Conservation (phyloP, 176 grass and related monocot species). For the Tuctoria greenei region DNA sequence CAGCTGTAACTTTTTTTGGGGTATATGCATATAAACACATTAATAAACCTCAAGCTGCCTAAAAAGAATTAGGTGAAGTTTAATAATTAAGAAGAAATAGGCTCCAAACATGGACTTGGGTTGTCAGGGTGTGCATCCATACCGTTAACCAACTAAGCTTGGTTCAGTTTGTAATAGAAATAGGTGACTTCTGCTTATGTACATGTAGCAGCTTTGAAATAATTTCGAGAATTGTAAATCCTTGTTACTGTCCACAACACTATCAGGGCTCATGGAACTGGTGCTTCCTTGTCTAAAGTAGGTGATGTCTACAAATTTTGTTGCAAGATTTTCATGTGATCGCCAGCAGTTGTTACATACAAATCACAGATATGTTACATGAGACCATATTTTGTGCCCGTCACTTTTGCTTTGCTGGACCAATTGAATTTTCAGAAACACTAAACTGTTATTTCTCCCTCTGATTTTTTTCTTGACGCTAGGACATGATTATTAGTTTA, state of each 20-base stretch:
- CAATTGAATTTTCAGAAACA: not conserved
- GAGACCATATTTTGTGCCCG: not conserved
- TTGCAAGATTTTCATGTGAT: not conserved
- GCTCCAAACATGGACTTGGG: not conserved
- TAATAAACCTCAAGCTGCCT: not conserved
- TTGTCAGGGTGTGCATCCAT: not conserved
- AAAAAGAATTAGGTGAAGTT: not conserved
- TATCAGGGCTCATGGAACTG: not conserved
- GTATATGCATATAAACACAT: not conserved
- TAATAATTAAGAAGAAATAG: not conserved
- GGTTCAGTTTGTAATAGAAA: not conserved
- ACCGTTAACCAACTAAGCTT: not conserved
- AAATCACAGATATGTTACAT: not conserved
- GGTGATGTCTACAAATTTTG: not conserved
- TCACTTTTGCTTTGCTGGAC: not conserved
- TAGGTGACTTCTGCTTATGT: not conserved
- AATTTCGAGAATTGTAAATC: slow-evolving; percentile 3
- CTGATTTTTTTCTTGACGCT: no score
- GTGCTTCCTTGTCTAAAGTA: not conserved
- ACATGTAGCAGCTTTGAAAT: not conserved
- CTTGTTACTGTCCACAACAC: not conserved
- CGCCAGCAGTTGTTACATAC: not conserved
- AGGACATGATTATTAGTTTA: no score
- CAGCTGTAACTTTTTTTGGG: not conserved
- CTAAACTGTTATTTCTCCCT: not conserved